Base-by-base conservation (phyloP, 441 rosid species). In the Erysimum cheiri region DNA sequence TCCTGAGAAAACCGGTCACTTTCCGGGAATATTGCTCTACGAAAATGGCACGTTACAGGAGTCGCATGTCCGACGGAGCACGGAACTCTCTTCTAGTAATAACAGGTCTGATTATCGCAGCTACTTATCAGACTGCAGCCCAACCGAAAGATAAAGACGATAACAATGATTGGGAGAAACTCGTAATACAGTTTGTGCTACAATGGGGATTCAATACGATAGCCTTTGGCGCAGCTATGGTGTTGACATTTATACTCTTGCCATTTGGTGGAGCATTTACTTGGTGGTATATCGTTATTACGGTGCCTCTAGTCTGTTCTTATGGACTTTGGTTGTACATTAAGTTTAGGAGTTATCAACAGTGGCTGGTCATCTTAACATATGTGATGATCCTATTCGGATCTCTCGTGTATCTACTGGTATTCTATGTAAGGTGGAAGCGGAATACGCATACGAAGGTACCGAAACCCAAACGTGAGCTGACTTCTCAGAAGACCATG, bases 71-170 rank as follows among this genome's bases (percentile, higher is more conserved):
- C 33, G 75, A 62, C 1, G 64, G 69, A 44, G 2, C 69, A 22
- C 3, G 75, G 0, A 71, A 71, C 32, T 1, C 57, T 54, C 64
- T 71, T 33, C 48, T 71, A 4, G 69, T 63, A 9, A 63, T 63
- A 41, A 32, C 75, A 22, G 69, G 57, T 11, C 40, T 71, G 8
- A 24, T 63, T 3, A 71, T 70, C 61, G 19, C 60, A 35, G 39
- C 69, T 44, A 71, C 75, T 54, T 71, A 63, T 63, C 69, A 62
- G 48, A 33, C 56, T 0, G 62, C 55, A 1, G 28, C 2, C 4
- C 22, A 61, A 33, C 60, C 15, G 22, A 3, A 14, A 6, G 48
- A 22, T 22, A 22, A 19, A 22, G 64, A 53, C 0, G 6, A 4
- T 10, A 11, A 4, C 0, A 12, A 4, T 11, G 5, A 11, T 22